Conservation (phyloP, 192 early-diverging fungal species). For the Backusella westeae region DNA sequence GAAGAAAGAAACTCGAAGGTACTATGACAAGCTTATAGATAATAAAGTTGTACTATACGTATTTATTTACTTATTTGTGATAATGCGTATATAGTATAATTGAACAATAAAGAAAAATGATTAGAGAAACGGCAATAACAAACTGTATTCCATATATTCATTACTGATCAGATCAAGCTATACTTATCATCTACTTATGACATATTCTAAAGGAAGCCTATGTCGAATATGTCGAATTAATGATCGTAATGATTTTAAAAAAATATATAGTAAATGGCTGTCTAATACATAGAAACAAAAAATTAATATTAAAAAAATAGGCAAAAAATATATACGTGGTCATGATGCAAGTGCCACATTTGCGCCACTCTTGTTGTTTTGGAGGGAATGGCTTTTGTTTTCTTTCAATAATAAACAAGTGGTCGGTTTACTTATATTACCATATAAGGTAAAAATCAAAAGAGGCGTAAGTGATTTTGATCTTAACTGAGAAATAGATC, state of each 20-base stretch:
- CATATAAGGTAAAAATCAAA: background rate
- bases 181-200: no score
- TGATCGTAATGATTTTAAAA: background rate
- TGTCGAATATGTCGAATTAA: no score
- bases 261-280: background rate
- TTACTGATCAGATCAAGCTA: no score
- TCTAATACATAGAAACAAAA: background rate
- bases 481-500: background rate
- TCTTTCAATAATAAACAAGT: background rate
- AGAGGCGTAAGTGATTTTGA: background rate
- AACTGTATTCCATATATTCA: no score
- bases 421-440: background rate
- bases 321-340: background rate
- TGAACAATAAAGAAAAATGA: no score
- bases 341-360: background rate
- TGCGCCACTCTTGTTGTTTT: background rate
- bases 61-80: background rate
- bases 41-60: background rate
- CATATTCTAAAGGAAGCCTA: no score
- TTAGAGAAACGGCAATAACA: no score
- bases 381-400: background rate
- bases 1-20: background rate
- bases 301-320: background rate
- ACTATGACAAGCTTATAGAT: background rate
- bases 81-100: background rate